Evolutionary conservation across 192 early-diverging fungal genomes (phyloP).

Genomic region (Rhizoclosmatium sp.): DNA sequence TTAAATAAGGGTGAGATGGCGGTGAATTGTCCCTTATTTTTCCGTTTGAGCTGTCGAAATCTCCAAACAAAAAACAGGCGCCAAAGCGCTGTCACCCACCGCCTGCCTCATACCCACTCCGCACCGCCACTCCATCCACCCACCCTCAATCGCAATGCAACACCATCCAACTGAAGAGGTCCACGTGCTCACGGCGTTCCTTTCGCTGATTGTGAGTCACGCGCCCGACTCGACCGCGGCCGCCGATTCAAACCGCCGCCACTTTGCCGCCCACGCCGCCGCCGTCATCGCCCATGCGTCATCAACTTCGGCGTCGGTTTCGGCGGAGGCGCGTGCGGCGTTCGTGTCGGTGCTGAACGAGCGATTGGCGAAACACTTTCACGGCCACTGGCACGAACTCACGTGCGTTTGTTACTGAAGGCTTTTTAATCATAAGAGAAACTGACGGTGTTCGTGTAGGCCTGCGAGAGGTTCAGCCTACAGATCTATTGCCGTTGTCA

Average conservation of each 20-base stretch:
- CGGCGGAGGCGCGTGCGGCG: neutral
- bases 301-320: neutral
- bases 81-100: too few relatives aligned
- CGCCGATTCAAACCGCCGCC: neutral
- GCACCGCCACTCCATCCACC: too few relatives aligned
- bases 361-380: neutral
- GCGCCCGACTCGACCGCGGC: neutral
- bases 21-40: too few relatives aligned
- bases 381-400: slow-evolving; percentile 11
- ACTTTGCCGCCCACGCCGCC: neutral
- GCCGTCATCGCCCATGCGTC: neutral
- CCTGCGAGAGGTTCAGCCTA: slow-evolving; percentile 32
- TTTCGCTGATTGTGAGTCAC: neutral
- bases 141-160: too few relatives aligned
- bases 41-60: too few relatives aligned
- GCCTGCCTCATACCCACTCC: too few relatives aligned
- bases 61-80: too few relatives aligned
- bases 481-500: slow-evolving; percentile 15
- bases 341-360: too few relatives aligned
- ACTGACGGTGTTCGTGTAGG: neutral
- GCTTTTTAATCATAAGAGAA: neutral
- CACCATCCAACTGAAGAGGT: neutral
- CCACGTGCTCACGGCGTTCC: slow-evolving; percentile 5
- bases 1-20: too few relatives aligned
- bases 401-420: neutral